Percentiles rank a stretch among this genome's conserved stretches.
These are phyloP conservation scores for Nicotiana obtusifolia DNA, from an alignment of 257 asterid species.

Conservation along the genomic window DNA sequence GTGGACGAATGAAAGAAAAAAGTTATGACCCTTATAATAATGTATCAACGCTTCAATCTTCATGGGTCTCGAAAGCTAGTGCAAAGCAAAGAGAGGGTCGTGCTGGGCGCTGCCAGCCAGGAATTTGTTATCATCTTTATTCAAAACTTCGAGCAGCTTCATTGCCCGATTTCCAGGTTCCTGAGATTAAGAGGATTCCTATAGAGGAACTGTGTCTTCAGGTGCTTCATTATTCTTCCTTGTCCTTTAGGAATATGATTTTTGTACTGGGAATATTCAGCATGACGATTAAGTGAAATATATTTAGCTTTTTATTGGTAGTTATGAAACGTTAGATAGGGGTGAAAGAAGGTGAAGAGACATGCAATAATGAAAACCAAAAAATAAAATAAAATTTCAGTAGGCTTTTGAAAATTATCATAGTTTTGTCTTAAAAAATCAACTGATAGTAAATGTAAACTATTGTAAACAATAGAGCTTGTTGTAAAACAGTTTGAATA, in stretches of 20 bases:
- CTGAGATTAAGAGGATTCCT: conserved; percentile 95
- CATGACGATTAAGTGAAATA: background rate
- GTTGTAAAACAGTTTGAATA: background rate
- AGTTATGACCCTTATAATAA: conserved; percentile 80
- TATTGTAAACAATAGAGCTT: background rate
- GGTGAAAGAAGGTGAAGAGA: background rate
- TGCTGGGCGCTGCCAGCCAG: conserved; percentile 95
- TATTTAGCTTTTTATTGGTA: background rate
- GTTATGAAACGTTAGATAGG: background rate
- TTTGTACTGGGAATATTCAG: background rate
- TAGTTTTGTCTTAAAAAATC: background rate
- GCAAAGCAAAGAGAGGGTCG: conserved; percentile 96
- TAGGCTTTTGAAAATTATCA: background rate
- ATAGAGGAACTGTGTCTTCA: conserved; percentile 90
- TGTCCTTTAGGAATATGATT: conserved; percentile 3
- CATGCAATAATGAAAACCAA: background rate
- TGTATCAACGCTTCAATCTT: conserved; percentile 83
- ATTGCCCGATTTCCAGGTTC: conserved; percentile 78
- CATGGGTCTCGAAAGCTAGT: conserved; percentile 96
- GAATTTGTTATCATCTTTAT: conserved; percentile 87
- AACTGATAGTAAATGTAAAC: background rate
- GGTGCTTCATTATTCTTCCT: conserved; percentile 33
- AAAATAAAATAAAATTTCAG: background rate
- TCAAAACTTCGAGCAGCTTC: conserved; percentile 68
- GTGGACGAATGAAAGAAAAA: conserved; percentile 91